These are phyloP conservation scores for Hygrophorus pudorinus DNA, from an alignment of 768 basidiomycete genomes.

Conservation along the genomic window DNA sequence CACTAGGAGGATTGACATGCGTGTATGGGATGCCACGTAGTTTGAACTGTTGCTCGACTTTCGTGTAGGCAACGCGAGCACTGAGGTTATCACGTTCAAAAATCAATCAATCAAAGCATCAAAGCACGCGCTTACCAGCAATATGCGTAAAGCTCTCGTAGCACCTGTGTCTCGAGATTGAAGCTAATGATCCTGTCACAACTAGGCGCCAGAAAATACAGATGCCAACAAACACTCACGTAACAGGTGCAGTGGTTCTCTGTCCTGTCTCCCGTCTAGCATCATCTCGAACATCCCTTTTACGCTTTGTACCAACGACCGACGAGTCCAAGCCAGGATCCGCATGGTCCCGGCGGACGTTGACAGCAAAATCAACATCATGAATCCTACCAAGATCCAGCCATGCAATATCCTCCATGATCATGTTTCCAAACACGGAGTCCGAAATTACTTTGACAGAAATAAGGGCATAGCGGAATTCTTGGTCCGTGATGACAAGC, in stretches of 20 bases:
- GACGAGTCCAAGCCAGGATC: constrained; percentile 5
- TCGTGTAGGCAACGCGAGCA: constrained; percentile 84
- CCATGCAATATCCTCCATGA: constrained; percentile 75
- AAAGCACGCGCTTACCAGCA: constrained; percentile 50
- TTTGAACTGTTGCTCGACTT: constrained; percentile 83
- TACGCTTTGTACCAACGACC: constrained; percentile 15
- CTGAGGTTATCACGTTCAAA: constrained; percentile 25
- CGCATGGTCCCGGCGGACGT: constrained; percentile 12
- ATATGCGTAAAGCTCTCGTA: constrained; percentile 77
- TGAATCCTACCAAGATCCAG: constrained; percentile 62
- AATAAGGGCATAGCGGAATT: constrained; percentile 77
- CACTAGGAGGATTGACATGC: constrained; percentile 53
- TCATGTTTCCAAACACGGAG: constrained; percentile 47
- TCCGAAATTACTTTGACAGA: constrained; percentile 47
- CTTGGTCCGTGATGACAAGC: constrained; percentile 67
- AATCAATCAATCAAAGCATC: not conserved
- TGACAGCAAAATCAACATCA: constrained; percentile 26
- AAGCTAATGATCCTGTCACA: constrained; percentile 29
- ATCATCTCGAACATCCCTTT: not conserved
- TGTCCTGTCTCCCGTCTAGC: not conserved
- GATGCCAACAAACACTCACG: not conserved
- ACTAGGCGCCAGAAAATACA: not conserved
- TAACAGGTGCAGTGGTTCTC: not conserved
- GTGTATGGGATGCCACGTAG: constrained; percentile 68
- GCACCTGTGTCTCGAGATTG: constrained; percentile 58